These are phyloP conservation scores for Calonectria pseudoreteaudii DNA, from an alignment of 2,329 filamentous ascomycete genomes.

Conservation along the genomic window DNA sequence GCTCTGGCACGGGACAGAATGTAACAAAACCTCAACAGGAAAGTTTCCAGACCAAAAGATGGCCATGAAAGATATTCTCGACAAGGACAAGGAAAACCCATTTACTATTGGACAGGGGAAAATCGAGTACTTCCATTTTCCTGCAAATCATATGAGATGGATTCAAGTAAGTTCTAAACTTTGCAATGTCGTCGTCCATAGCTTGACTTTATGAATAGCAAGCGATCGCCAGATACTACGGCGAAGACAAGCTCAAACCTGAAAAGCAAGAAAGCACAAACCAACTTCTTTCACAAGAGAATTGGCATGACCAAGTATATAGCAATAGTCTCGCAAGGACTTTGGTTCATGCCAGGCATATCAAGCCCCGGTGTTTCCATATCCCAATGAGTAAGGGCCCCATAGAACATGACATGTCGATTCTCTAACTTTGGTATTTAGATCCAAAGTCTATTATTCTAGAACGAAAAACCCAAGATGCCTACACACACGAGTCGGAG, in stretches of 20 bases:
- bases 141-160: not conserved
- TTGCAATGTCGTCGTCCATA: not conserved
- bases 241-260: not conserved
- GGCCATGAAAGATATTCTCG: not conserved
- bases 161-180: not conserved
- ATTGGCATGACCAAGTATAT: not conserved
- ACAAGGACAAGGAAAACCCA: not conserved
- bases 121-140: not conserved
- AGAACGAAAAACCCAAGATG: not conserved
- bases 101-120: not conserved
- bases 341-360: not conserved
- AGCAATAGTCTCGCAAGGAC: not conserved
- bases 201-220: not conserved
- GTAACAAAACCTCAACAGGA: not conserved
- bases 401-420: not conserved
- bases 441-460: not conserved
- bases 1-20: not conserved
- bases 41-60: not conserved
- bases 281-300: not conserved
- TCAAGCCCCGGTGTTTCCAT: not conserved
- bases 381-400: not conserved
- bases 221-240: not conserved
- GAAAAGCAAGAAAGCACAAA: not conserved
- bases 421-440: not conserved
- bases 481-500: not conserved